phyloP scores from a whole-genome alignment of 2,329 filamentous ascomycete species.

The Fusarium gaditjirri region DNA sequence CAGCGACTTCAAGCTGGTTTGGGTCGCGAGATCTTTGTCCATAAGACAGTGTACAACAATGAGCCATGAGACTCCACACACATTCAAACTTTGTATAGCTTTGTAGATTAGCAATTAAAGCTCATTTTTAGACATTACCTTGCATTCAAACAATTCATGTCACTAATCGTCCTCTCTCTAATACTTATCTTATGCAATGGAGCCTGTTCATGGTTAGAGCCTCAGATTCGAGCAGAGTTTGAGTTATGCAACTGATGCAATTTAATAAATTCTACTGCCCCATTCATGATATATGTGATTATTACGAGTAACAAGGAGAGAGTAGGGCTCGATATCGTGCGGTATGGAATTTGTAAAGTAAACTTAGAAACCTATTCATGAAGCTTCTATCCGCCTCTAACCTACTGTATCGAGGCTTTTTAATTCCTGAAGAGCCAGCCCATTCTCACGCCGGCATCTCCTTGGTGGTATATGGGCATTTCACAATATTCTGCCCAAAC shows the following conservation, averaged over 20 bases:
- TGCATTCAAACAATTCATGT: not conserved
- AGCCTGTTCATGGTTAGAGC: not conserved
- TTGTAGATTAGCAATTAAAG: slow-evolving; percentile 35
- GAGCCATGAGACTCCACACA: slow-evolving; percentile 42
- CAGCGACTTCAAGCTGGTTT: slow-evolving; percentile 5
- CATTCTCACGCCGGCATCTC: slow-evolving; percentile 6
- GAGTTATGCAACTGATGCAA: too few relatives aligned
- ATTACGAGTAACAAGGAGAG: not conserved
- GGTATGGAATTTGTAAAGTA: too few relatives aligned
- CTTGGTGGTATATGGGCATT: slow-evolving; percentile 56
- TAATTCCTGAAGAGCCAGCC: slow-evolving; percentile 9
- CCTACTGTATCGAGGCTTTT: slow-evolving; percentile 22
- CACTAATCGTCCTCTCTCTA: not conserved
- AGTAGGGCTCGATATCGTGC: too few relatives aligned
- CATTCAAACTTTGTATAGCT: slow-evolving; percentile 19
- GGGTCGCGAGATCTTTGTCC: slow-evolving; percentile 6
- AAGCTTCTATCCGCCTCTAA: slow-evolving; percentile 17
- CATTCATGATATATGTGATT: not conserved
- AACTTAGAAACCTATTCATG: not conserved
- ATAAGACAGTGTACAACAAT: slow-evolving; percentile 41
- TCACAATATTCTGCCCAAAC: slow-evolving; percentile 71
- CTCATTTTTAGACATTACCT: not conserved
- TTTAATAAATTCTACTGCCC: accelerated
- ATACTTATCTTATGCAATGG: not conserved
- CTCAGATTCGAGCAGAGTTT: not conserved